A percentile compares a stretch with the other conserved stretches of the same genome.
phyloP scores from a whole-genome alignment of 2,329 filamentous ascomycete species.

The Fusarium veterinarium region DNA sequence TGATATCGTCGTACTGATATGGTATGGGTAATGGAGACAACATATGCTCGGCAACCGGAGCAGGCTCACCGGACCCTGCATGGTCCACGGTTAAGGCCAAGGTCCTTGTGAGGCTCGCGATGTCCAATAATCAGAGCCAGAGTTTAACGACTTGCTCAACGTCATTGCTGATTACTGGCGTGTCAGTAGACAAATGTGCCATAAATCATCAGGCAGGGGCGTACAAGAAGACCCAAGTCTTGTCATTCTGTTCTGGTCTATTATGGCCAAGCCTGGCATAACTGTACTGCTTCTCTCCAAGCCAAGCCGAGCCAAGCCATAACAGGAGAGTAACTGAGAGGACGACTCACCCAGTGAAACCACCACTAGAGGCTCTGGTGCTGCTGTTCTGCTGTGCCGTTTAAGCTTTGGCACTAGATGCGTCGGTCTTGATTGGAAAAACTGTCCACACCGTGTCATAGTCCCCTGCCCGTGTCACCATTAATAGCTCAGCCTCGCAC shows the following conservation, averaged over 20 bases:
- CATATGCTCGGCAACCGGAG: constrained; percentile 1
- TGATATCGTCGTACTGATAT: background rate
- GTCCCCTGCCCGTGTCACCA: constrained; percentile 25
- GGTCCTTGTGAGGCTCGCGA: constrained; percentile 25
- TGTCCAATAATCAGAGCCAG: background rate
- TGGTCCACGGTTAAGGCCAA: background rate
- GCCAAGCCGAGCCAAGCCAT: background rate
- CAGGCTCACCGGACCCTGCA: constrained; percentile 20
- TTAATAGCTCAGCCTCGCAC: constrained; percentile 38
- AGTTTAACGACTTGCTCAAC: background rate
- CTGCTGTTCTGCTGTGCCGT: constrained; percentile 24
- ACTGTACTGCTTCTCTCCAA: background rate
- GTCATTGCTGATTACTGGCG: background rate
- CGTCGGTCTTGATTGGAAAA: constrained; percentile 8
- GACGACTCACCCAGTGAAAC: constrained; percentile 3
- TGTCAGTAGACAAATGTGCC: background rate
- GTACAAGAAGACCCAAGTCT: background rate
- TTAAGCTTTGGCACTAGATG: constrained; percentile 41
- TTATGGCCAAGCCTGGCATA: background rate
- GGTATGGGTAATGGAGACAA: background rate
- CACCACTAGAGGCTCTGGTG: background rate
- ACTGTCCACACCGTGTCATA: constrained; percentile 1
- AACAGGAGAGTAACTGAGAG: constrained; percentile 1
- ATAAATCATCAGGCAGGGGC: background rate
- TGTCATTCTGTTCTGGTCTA: background rate